A percentile compares a stretch with the other conserved stretches of the same genome.
phyloP scores from a whole-genome alignment of 1,284 basidiomycete genomes.

The Ustilago xerochloae region DNA sequence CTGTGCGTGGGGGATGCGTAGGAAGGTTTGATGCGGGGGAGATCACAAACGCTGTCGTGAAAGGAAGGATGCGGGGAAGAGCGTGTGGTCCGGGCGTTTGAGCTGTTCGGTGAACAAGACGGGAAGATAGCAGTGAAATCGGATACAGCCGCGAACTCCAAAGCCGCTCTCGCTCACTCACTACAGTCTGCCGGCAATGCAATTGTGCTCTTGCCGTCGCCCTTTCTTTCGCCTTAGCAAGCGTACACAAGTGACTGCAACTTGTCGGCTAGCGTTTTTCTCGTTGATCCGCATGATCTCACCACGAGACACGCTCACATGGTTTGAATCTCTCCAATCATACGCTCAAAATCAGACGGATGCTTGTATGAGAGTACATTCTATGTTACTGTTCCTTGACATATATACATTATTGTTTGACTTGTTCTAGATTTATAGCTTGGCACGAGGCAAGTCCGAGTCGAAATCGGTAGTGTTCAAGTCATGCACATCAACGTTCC shows the following conservation, averaged over 20 bases:
- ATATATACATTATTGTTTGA: background rate
- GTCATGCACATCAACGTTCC: slow-evolving; percentile 67
- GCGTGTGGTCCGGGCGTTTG: background rate
- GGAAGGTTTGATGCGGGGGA: background rate
- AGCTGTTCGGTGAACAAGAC: slow-evolving; percentile 1
- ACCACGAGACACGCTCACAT: background rate
- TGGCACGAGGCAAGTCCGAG: slow-evolving; percentile 46
- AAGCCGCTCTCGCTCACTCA: background rate
- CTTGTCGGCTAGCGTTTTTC: background rate
- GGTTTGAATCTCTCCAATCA: background rate
- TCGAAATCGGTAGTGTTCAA: slow-evolving; percentile 57
- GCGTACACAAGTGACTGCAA: no score
- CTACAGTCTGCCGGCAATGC: background rate
- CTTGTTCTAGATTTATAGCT: slow-evolving; percentile 45
- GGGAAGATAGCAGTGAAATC: background rate
- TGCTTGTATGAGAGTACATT: background rate
- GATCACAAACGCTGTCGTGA: background rate
- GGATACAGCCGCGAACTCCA: background rate
- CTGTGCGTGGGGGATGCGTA: background rate
- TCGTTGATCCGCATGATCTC: no score
- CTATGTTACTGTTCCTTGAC: background rate
- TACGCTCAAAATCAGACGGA: background rate
- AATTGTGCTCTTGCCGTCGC: no score
- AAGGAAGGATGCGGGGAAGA: background rate
- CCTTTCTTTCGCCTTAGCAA: no score